Evolutionary conservation across 176 grass and related monocot species (phyloP).

Genomic region (Carex littledalei): DNA sequence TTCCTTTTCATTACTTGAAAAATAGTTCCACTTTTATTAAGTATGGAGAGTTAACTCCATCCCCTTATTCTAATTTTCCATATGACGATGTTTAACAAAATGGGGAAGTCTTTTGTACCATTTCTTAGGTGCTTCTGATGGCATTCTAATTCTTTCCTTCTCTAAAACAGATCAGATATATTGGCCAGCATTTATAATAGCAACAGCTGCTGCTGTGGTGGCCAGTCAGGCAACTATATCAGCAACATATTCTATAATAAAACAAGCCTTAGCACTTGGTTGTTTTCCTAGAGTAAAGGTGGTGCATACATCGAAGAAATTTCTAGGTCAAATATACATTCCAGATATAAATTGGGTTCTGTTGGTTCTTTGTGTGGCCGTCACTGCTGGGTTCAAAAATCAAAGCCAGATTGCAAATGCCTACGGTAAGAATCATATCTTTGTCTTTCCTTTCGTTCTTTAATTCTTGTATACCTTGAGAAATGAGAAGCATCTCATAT

Average conservation of each 20-base stretch:
- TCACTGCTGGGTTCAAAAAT: conserved; percentile 96
- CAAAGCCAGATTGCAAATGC: conserved; percentile 95
- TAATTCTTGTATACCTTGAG: neutral
- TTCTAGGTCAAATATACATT: conserved; percentile 98
- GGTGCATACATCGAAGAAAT: conserved; percentile 96
- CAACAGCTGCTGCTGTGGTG: conserved; percentile 85
- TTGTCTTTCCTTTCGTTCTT: neutral
- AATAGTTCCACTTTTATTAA: neutral
- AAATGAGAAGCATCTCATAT: neutral
- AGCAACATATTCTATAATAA: conserved; percentile 96
- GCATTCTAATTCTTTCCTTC: neutral
- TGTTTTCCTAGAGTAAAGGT: conserved; percentile 94
- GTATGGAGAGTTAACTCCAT: neutral
- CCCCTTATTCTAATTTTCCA: neutral
- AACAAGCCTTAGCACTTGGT: conserved; percentile 83
- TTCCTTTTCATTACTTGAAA: neutral
- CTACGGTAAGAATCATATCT: conserved; percentile 50
- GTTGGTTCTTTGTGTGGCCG: conserved; percentile 81
- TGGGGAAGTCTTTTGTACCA: neutral
- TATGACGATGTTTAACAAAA: neutral
- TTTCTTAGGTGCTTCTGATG: neutral
- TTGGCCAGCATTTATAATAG: conserved; percentile 88
- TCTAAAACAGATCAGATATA: conserved; percentile 55
- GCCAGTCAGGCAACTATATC: conserved; percentile 98
- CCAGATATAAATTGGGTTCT: conserved; percentile 98